Base-by-base conservation (phyloP, 495 filamentous ascomycete genomes). In the Neurospora discreta region DNA sequence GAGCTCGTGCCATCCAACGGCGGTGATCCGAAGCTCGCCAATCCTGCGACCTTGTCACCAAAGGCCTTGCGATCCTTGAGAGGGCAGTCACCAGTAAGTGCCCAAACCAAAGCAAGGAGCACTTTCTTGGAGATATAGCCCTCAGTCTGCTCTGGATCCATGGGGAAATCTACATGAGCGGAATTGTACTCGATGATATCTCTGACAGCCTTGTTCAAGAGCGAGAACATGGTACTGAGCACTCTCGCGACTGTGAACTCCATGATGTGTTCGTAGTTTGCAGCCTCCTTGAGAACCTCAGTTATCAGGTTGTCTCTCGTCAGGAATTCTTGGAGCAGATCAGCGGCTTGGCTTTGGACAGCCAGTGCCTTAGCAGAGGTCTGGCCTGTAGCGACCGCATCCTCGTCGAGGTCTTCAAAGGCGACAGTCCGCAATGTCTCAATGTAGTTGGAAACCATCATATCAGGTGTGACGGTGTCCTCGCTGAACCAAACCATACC, bases 401-500 rank as follows among this genome's bases (percentile, higher is more conserved):
- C 95, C 78, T 98, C 95, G 74, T 98, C 96, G 30, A 98, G 84
- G 73, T 98, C 95, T 75, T 98, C 95, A 76, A 98, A 97, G 0
- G 91, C 87, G 70, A 92, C 89, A 4, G 88, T 90, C 73, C 90
- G 87, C 15, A 99, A 87, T 46, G 89, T 89, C 73, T 94, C 89
- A 39, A 99, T 88, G 77, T 98, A 97, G 79, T 97, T 93, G 72
- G 88, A 82, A 42, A 98, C 89, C 89, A 98, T 93, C 93, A 99
- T 97, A 74, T 86, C 87, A 8, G 93, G 87, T 23, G 92, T 94
- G 46, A 99, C 94, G 20, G 93, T 98, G 77, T 99, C 96, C 73
- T 96, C 94, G 78, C 94, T 98, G 82, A 98, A 98, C 95, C 95
- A 99, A 9, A 99, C 95, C 95, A 99, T 99, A 85, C 95, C 95